Evolutionary conservation across 2,329 filamentous ascomycete species (phyloP), one percentile per base, ranked within the genome.

Genomic region (Parastagonospora avenae): DNA sequence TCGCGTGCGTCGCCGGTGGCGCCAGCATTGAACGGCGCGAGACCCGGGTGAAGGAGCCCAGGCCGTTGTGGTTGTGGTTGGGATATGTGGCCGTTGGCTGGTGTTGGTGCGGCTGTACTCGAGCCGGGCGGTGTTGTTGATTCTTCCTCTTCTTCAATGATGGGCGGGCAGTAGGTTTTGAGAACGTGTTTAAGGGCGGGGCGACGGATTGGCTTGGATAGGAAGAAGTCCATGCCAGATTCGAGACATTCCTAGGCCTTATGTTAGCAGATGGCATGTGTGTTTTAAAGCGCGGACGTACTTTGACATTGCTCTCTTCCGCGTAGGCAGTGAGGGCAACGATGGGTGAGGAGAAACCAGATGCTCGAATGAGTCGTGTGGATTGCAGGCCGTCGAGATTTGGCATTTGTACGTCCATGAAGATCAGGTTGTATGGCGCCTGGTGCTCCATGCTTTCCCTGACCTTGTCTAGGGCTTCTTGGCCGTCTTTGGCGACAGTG

Each of bases 351-450:
- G 83, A 86, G 74, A 94, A 97, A 1, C 92, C 92, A 78, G 93
- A 89, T 69, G 91, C 80, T 6, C 92, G 85, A 62, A 97, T 96
- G 30, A 95, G 78, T 8, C 88, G 84, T 1, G 92, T 96, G 40
- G 89, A 92, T 70, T 96, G 88, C 19, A 97, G 77, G 1, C 92
- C 92, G 66, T 96, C 92, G 11, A 97, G 82, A 56, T 94, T 95
- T 3, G 92, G 92, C 92, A 97, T 97, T 63, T 85, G 91, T 7
- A 96, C 88, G 64, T 97, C 92, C 92, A 96, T 97, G 68, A 96
- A 94, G 56, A 97, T 93, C 24, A 97, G 80, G 61, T 96, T 91
- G 68, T 93, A 96, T 2, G 83, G 82, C 47, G 83, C 80, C 45
- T 87, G 82, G 27, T 82, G 82, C 42, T 87, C 85, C 89, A 96